Percentiles rank a stretch among this genome's conserved stretches.
Evolutionary conservation across 2,329 filamentous ascomycete species (phyloP).

Genomic region (Scedosporium apiospermum): DNA sequence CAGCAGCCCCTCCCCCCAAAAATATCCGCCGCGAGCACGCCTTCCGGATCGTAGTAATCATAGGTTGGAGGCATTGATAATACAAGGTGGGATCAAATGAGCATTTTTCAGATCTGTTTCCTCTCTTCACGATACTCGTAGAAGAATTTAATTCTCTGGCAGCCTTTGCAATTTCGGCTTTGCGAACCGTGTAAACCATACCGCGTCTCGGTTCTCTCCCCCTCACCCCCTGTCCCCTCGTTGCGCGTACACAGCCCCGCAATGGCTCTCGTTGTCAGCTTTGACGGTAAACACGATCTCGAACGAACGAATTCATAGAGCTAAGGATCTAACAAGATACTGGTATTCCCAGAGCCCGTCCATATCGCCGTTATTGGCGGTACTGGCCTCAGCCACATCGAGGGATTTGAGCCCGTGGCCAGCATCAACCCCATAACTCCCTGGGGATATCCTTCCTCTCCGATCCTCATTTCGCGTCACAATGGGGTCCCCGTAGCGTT

Average conservation of each 20-base stretch:
- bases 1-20: neutral
- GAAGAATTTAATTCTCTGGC: neutral
- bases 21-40: neutral
- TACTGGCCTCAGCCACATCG: constrained; percentile 81
- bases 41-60: neutral
- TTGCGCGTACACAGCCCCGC: neutral
- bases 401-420: constrained; percentile 78
- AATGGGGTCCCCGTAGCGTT: constrained; percentile 77
- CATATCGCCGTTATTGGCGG: constrained; percentile 87
- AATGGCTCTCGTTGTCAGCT: neutral
- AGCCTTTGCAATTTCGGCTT: neutral
- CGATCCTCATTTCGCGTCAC: constrained; percentile 84
- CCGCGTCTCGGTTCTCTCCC: neutral
- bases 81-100: neutral
- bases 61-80: neutral
- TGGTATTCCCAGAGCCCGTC: constrained; percentile 45
- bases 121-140: neutral
- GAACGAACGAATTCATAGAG: neutral
- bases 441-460: constrained; percentile 70
- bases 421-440: constrained; percentile 69
- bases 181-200: neutral
- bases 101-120: neutral
- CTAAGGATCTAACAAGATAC: neutral
- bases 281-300: neutral
- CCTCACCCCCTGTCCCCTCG: neutral